These are phyloP conservation scores for Heracleum sosnowskyi DNA, from an alignment of 129 eudicot genomes.

Conservation along the genomic window DNA sequence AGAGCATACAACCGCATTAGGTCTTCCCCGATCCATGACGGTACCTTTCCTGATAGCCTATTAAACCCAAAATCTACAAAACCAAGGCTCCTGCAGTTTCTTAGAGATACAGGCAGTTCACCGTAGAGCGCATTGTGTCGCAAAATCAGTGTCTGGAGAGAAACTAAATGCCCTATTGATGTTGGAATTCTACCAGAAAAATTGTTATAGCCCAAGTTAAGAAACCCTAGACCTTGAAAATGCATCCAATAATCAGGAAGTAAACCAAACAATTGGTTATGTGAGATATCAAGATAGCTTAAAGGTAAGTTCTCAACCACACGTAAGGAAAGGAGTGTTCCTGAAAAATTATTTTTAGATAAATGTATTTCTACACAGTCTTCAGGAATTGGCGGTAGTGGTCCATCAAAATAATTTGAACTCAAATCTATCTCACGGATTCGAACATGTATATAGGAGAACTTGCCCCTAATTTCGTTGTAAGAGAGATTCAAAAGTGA, in stretches of 20 bases:
- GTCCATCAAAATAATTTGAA: constrained; percentile 5
- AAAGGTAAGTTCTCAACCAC: accelerated
- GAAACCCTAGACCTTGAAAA: neutral
- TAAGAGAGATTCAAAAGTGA: too few species aligned
- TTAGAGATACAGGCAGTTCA: constrained; percentile 21
- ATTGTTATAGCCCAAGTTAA: constrained; percentile 25
- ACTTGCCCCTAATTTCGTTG: too few species aligned
- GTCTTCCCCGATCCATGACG: constrained; percentile 21
- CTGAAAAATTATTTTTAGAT: constrained; percentile 12
- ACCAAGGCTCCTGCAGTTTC: constrained; percentile 6
- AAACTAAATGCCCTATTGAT: constrained; percentile 5
- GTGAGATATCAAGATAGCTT: constrained; percentile 14
- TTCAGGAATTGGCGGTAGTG: neutral
- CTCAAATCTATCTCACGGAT: neutral
- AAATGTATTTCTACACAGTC: too few species aligned
- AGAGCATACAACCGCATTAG: neutral
- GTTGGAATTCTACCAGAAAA: constrained; percentile 23
- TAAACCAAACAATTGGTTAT: constrained; percentile 14
- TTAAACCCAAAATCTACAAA: constrained; percentile 21
- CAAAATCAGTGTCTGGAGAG: constrained; percentile 11
- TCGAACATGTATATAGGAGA: too few species aligned
- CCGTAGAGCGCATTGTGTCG: constrained; percentile 24
- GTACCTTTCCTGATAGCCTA: constrained; percentile 16
- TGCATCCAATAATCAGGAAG: constrained; percentile 22
- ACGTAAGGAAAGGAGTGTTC: neutral